Evolutionary conservation across 2,329 filamentous ascomycete genomes (phyloP).

Genomic region (Claviceps spartinae): DNA sequence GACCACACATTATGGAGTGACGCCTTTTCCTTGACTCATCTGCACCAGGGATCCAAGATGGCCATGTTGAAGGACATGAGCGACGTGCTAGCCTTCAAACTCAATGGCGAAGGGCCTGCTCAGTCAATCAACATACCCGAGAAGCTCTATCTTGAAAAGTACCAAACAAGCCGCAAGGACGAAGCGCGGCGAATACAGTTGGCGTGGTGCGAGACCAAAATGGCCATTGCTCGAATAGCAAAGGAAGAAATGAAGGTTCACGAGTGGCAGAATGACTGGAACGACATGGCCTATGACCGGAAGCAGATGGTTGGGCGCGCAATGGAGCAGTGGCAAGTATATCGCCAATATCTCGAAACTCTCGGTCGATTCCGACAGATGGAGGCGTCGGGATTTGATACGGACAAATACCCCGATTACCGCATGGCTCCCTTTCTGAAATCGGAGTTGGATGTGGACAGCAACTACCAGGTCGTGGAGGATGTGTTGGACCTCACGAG

Average conservation of each 20-base stretch:
- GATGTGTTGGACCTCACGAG: slow-evolving; percentile 21
- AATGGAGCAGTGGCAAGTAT: slow-evolving; percentile 18
- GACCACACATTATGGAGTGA: slow-evolving; percentile 36
- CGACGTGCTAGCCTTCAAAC: slow-evolving; percentile 35
- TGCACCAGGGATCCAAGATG: slow-evolving; percentile 24
- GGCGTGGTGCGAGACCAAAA: slow-evolving; percentile 21
- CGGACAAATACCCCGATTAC: slow-evolving; percentile 24
- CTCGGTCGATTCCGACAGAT: slow-evolving; percentile 23
- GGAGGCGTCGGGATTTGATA: slow-evolving; percentile 24
- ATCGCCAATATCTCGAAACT: slow-evolving; percentile 22
- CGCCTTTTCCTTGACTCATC: slow-evolving; percentile 22
- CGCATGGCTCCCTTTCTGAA: slow-evolving; percentile 23
- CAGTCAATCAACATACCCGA: slow-evolving; percentile 36
- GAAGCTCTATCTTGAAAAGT: slow-evolving; percentile 41
- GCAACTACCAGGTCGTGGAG: slow-evolving; percentile 17
- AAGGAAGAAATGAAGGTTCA: slow-evolving; percentile 15
- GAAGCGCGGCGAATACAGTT: slow-evolving; percentile 32
- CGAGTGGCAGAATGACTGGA: slow-evolving; percentile 16
- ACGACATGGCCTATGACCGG: slow-evolving; percentile 15
- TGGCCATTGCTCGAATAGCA: slow-evolving; percentile 12
- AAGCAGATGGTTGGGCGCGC: slow-evolving; percentile 18
- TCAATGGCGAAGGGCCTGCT: slow-evolving; percentile 27
- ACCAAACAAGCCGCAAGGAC: slow-evolving; percentile 30
- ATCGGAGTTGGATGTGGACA: slow-evolving; percentile 20
- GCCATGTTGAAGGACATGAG: slow-evolving; percentile 31